Evolutionary conservation across 2,329 filamentous ascomycete species (phyloP).

Genomic region (Zopfia rhizophila): DNA sequence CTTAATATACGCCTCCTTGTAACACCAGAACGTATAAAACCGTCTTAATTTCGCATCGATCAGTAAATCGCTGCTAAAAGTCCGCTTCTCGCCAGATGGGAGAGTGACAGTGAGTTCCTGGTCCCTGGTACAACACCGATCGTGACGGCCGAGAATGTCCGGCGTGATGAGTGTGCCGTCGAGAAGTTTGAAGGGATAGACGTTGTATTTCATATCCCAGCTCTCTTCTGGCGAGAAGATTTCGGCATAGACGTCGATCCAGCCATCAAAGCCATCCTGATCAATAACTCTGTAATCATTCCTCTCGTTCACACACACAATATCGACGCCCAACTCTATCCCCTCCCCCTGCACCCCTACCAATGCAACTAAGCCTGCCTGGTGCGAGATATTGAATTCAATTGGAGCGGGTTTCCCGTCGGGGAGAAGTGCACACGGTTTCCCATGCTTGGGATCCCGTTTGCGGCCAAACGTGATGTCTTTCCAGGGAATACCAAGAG

Average conservation of each 20-base stretch:
- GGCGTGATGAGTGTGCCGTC: conserved; percentile 55
- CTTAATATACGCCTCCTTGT: conserved; percentile 85
- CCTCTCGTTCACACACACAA: conserved; percentile 80
- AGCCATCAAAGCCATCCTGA: conserved; percentile 70
- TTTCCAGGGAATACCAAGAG: conserved; percentile 69
- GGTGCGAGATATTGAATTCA: conserved; percentile 83
- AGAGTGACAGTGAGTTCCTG: conserved; percentile 52
- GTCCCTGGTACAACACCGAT: conserved; percentile 54
- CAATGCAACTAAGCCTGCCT: conserved; percentile 77
- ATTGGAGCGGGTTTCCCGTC: conserved; percentile 54
- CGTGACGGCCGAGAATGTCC: conserved; percentile 55
- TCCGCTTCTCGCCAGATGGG: conserved; percentile 45
- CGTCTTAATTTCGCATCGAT: conserved; percentile 71
- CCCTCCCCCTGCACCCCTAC: conserved; percentile 59
- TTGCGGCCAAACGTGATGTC: conserved; percentile 65
- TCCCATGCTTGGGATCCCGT: conserved; percentile 62
- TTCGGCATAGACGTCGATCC: conserved; percentile 77
- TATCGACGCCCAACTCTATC: conserved; percentile 73
- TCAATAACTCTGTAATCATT: conserved; percentile 70
- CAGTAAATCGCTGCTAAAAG: conserved; percentile 57
- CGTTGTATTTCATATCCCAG: conserved; percentile 68
- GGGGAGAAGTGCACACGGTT: conserved; percentile 61
- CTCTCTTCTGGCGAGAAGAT: conserved; percentile 74
- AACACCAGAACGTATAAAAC: conserved; percentile 83
- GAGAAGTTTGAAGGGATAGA: conserved; percentile 55